These are phyloP conservation scores for Venturiaceae sp. DNA, from an alignment of 2,329 filamentous ascomycete species.

Conservation along the genomic window DNA sequence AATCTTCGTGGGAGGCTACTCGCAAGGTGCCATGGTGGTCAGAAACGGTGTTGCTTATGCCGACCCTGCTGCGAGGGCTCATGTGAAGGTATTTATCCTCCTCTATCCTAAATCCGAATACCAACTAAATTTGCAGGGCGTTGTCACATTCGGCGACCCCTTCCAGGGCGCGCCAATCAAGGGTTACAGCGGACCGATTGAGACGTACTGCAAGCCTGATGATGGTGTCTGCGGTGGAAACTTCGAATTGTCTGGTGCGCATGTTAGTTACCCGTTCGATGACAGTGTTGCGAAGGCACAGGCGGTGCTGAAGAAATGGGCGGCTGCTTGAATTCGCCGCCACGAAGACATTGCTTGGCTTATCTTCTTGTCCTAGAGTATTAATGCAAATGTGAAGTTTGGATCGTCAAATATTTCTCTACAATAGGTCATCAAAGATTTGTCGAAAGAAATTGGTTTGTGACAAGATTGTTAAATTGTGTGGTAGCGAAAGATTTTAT, in stretches of 20 bases:
- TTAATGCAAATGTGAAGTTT: no score
- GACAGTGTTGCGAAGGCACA: not conserved
- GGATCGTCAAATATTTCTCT: no score
- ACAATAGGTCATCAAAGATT: no score
- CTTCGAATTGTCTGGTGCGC: conserved; percentile 4
- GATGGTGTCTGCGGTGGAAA: conserved; percentile 5
- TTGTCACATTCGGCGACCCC: conserved; percentile 11
- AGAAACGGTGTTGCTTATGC: conserved; percentile 5
- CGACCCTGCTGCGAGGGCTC: not conserved
- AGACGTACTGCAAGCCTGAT: conserved; percentile 7
- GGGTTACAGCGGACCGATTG: conserved; percentile 9
- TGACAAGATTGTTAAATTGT: no score
- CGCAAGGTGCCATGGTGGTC: conserved; percentile 5
- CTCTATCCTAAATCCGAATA: not conserved
- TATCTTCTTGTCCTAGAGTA: no score
- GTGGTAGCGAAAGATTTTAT: no score
- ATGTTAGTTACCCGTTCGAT: conserved; percentile 7
- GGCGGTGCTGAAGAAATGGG: not conserved
- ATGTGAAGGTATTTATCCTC: not conserved
- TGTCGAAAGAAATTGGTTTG: no score
- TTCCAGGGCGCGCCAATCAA: conserved; percentile 11
- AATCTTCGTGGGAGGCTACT: conserved; percentile 2
- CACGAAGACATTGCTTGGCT: no score
- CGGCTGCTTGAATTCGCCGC: not conserved
- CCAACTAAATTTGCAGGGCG: not conserved